Conservation (phyloP, 371 early-diverging fungal genomes). For the Entomophthora muscae region DNA sequence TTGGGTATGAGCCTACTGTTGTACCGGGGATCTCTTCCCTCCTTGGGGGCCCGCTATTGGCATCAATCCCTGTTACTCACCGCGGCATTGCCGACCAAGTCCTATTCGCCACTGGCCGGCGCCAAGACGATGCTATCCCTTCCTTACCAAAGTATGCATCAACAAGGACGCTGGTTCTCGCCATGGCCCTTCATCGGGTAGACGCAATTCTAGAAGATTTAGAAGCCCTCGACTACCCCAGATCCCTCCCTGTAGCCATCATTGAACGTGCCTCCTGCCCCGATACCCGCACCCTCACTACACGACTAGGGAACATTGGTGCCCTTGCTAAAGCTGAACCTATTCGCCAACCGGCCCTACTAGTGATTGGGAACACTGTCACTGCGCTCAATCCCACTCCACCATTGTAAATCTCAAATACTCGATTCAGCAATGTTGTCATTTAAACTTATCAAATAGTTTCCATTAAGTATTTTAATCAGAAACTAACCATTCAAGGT, state of each 20-base stretch:
- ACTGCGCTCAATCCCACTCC: too few species aligned
- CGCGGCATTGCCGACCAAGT: conserved; percentile 75
- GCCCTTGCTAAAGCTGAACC: too few species aligned
- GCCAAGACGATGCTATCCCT: conserved; percentile 52
- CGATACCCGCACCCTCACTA: too few species aligned
- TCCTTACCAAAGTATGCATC: conserved; percentile 39
- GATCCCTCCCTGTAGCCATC: conserved; percentile 33
- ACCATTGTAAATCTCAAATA: too few species aligned
- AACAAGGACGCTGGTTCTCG: conserved; percentile 47
- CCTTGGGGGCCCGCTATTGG: conserved; percentile 51
- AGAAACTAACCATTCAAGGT: too few species aligned
- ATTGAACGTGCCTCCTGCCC: too few species aligned
- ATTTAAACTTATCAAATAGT: too few species aligned
- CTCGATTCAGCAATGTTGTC: too few species aligned
- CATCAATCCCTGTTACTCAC: conserved; percentile 75
- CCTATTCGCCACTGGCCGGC: conserved; percentile 61
- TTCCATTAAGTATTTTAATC: too few species aligned
- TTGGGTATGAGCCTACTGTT: conserved; percentile 42
- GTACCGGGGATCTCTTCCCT: conserved; percentile 71
- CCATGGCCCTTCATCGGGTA: conserved; percentile 69
- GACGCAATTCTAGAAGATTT: conserved; percentile 31
- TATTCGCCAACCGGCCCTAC: too few species aligned
- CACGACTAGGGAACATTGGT: too few species aligned
- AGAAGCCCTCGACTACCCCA: conserved; percentile 34
- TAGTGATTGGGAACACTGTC: too few species aligned